These are phyloP conservation scores for Multifurca ochricompacta DNA, from an alignment of 768 basidiomycete genomes.

Conservation along the genomic window DNA sequence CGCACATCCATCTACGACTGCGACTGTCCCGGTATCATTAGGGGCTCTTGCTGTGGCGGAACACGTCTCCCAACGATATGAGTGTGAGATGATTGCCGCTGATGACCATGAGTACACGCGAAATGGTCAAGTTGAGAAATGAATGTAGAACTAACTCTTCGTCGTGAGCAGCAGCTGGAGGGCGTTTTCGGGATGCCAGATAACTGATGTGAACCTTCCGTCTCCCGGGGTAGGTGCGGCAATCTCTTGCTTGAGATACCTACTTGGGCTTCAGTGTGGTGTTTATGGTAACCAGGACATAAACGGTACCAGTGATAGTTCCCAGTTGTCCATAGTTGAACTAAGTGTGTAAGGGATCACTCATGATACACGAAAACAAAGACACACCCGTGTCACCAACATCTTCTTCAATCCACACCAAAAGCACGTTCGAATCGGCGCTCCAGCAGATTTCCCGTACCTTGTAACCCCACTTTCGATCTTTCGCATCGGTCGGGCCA, in stretches of 20 bases:
- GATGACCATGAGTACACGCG: not conserved
- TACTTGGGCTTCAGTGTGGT: constrained; percentile 25
- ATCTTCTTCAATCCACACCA: constrained; percentile 72
- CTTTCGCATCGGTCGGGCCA: constrained; percentile 24
- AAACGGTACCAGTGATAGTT: constrained; percentile 83
- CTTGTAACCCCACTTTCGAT: constrained; percentile 54
- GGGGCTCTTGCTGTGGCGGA: constrained; percentile 52
- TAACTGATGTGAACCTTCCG: constrained; percentile 60
- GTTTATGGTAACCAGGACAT: not conserved
- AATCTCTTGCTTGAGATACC: constrained; percentile 93
- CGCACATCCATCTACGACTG: constrained; percentile 84
- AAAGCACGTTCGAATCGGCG: constrained; percentile 77
- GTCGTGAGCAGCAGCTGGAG: constrained; percentile 61
- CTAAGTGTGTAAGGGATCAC: constrained; percentile 31
- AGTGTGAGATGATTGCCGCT: constrained; percentile 52
- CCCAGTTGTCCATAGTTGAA: constrained; percentile 90
- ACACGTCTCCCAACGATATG: constrained; percentile 75
- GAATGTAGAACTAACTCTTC: constrained; percentile 37
- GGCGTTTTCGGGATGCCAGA: constrained; percentile 84
- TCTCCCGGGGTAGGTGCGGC: constrained; percentile 32
- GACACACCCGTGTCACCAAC: constrained; percentile 62
- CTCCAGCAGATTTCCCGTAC: constrained; percentile 82
- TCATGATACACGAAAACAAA: constrained; percentile 6
- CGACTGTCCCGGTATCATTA: constrained; percentile 75
- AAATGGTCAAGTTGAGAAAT: not conserved